Percentiles rank a stretch among this genome's conserved stretches.
Conservation (phyloP, 495 filamentous ascomycete species). For the Endocarpon pusillum region DNA sequence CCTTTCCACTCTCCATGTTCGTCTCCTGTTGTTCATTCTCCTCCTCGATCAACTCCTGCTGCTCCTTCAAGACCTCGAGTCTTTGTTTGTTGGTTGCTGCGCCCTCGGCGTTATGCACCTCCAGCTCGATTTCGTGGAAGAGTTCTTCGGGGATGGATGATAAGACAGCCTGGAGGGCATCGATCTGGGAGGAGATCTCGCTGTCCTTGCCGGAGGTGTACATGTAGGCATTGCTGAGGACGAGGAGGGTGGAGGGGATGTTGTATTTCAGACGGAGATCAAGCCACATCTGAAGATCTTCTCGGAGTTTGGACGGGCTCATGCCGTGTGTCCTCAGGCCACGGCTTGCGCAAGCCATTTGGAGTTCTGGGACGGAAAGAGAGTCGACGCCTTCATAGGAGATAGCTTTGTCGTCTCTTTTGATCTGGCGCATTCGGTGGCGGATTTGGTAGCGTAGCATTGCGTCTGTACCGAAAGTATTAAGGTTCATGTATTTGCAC, state of each 20-base stretch:
- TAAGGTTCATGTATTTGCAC: slow-evolving; percentile 96
- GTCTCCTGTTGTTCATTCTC: slow-evolving; percentile 81
- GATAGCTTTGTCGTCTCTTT: slow-evolving; percentile 91
- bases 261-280: slow-evolving; percentile 85
- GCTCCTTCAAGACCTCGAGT: slow-evolving; percentile 96
- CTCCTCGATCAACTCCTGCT: slow-evolving; percentile 94
- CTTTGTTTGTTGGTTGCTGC: slow-evolving; percentile 98
- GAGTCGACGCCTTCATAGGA: slow-evolving; percentile 86
- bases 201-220: slow-evolving; percentile 73
- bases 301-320: slow-evolving; percentile 68
- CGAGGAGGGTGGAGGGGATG: slow-evolving; percentile 84
- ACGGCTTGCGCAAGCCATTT: slow-evolving; percentile 76
- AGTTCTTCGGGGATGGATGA: slow-evolving; percentile 93
- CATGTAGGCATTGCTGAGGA: slow-evolving; percentile 93
- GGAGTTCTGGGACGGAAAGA: slow-evolving; percentile 82
- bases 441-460: slow-evolving; percentile 97
- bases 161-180: slow-evolving; percentile 79
- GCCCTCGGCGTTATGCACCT: slow-evolving; percentile 92
- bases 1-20: slow-evolving; percentile 38
- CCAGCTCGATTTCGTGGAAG: slow-evolving; percentile 98
- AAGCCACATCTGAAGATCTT: slow-evolving; percentile 88
- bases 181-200: slow-evolving; percentile 79
- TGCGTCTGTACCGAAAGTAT: slow-evolving; percentile 87
- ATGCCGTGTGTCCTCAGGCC: slow-evolving; percentile 87
- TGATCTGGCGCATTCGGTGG: slow-evolving; percentile 97